Conservation (phyloP, 176 grass and related monocot species). For the Bolboschoenus planiculmis region DNA sequence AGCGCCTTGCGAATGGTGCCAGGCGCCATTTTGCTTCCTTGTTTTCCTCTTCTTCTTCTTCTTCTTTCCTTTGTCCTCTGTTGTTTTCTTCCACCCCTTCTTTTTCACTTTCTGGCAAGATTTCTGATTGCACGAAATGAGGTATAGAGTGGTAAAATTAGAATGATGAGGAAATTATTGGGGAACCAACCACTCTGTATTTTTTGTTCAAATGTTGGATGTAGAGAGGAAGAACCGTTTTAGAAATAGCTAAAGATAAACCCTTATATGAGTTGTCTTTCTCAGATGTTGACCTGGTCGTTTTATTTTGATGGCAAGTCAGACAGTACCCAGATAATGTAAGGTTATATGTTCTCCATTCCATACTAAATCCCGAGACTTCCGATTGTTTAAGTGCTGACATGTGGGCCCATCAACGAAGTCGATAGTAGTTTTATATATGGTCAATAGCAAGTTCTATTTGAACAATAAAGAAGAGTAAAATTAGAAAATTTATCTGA, state of each 20-base stretch:
- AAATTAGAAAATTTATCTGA: too few species aligned
- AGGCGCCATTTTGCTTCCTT: conserved; percentile 42
- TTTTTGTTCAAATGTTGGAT: conserved; percentile 17
- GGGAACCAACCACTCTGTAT: neutral
- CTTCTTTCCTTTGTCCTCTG: neutral
- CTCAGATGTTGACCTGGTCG: neutral
- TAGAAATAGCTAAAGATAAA: conserved; percentile 19
- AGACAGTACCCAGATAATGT: neutral
- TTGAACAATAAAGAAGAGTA: neutral
- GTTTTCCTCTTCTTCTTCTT: neutral
- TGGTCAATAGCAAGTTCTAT: neutral
- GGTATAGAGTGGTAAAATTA: neutral
- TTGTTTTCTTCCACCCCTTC: neutral
- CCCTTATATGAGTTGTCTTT: neutral
- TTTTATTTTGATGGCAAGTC: conserved; percentile 16
- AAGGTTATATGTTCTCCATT: neutral
- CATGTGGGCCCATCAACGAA: neutral
- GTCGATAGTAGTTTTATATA: neutral
- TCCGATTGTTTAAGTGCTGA: neutral
- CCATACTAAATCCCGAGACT: neutral
- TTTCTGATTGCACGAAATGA: neutral
- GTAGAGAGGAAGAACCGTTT: conserved; percentile 6
- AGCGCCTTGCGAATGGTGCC: conserved; percentile 73
- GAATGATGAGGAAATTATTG: neutral
- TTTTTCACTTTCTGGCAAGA: neutral